Base-by-base conservation (phyloP, 192 early-diverging fungal species). In the Umbelopsis ramanniana region DNA sequence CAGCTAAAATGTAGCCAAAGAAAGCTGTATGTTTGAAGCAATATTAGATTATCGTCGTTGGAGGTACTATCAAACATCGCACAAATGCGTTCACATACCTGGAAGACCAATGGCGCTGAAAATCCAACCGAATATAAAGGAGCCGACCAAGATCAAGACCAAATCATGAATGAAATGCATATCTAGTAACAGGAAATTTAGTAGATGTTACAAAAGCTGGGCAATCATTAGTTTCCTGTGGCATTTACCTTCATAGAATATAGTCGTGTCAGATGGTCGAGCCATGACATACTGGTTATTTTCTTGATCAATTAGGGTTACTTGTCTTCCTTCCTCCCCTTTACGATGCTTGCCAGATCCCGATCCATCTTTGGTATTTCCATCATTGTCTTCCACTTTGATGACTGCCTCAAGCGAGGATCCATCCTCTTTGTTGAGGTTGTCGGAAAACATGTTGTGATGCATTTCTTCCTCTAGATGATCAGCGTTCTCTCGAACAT, bases 1-100 rank as follows among this genome's bases (percentile, higher is more conserved):
- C 87, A 29, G 87, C 84, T 24, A 84, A 43, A 47, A 89, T 80
- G 47, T 89, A 85, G 12, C 88, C 88, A 73, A 89, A 86, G 70
- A 89, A 89, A 15, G 83, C 75, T 75, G 75, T 24, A 54, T 81
- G 46, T 37, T 22, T 45, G 21, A 40, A 72, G 29, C 2, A 72
- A 14, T 23, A 70, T 35, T 24, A 75, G 11, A 63, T 17, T 10
- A 12, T 70, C n/a, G 24, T 2, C 17, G 52, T 45, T 23, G 26
- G 50, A 23, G 3, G n/a, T 37, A 6, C 35, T 38, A 37, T 14
- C 12, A 6, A 43, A 37, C 2, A 78, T 55, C 21, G 17, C 11
- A 33, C 43, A 33, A 29, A 29, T 29, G 29, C 29, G 29, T 24
- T 60, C 29, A 46, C 24, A 57, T 75, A 82, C 78, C 80, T 35